Percentiles rank a stretch among this genome's conserved stretches.
phyloP scores from a whole-genome alignment of 169 alveolate genomes.

The Babesia bigemina region DNA sequence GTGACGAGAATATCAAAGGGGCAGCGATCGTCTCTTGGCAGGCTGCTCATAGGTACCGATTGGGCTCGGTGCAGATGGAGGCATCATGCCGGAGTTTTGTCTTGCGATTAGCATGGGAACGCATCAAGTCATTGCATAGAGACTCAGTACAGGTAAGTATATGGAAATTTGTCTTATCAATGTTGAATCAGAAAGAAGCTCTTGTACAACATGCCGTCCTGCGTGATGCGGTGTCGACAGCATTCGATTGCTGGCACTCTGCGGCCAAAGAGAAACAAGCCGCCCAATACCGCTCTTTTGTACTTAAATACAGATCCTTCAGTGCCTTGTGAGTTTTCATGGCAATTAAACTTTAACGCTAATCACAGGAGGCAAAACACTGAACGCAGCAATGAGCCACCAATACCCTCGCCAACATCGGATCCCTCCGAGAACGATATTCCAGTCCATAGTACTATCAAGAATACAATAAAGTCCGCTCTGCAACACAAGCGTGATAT shows the following conservation, averaged over 20 bases:
- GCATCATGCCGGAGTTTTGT: not conserved
- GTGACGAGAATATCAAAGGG: not conserved
- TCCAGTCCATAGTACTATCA: not conserved
- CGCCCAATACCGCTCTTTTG: constrained; percentile 6
- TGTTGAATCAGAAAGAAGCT: constrained; percentile 7
- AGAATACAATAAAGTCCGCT: constrained; percentile 7
- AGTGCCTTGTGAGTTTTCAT: constrained; percentile 23
- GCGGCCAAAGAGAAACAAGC: constrained; percentile 40
- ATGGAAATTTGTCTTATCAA: not conserved
- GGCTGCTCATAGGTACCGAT: not conserved
- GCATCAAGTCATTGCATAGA: not conserved
- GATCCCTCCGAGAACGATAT: not conserved
- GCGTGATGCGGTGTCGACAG: constrained; percentile 14
- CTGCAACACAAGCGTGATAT: constrained; percentile 18
- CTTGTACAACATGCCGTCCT: constrained; percentile 1
- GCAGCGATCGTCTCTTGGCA: not conserved
- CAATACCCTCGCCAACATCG: constrained; percentile 1
- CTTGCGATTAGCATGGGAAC: constrained; percentile 26
- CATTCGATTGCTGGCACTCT: constrained; percentile 12
- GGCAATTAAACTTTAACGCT: not conserved
- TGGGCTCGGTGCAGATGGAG: not conserved
- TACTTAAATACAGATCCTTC: constrained; percentile 26
- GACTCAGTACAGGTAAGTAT: constrained; percentile 5
- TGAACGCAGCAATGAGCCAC: not conserved
- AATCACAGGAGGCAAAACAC: not conserved